Conservation (phyloP, 2,329 filamentous ascomycete species). For the Cryphonectria nitschkei region DNA sequence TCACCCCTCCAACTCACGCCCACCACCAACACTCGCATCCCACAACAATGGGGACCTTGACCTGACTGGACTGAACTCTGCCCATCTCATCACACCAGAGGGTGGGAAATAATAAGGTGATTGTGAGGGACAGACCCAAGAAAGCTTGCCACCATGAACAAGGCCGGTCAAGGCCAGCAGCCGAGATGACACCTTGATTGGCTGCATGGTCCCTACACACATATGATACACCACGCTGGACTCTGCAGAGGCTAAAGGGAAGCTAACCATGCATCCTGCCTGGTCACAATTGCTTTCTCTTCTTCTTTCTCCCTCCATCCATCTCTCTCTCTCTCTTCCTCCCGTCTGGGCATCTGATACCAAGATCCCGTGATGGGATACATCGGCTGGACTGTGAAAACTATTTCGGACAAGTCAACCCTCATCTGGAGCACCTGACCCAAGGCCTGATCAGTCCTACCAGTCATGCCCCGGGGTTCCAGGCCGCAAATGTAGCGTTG, state of each 20-base stretch:
- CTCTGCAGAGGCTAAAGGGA: not conserved
- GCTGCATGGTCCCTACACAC: constrained; percentile 26
- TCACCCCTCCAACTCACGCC: constrained; percentile 2
- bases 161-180: constrained; percentile 22
- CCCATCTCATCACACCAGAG: not conserved
- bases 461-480: not conserved
- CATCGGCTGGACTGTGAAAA: not conserved
- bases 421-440: constrained; percentile 14
- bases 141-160: constrained; percentile 4
- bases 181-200: constrained; percentile 12
- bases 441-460: constrained; percentile 7
- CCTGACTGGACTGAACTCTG: not conserved
- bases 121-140: not conserved
- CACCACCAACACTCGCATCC: constrained; percentile 5
- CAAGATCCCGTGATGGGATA: not conserved
- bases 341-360: constrained; percentile 3
- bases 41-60: not conserved
- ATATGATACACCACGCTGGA: constrained; percentile 21
- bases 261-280: constrained; percentile 11
- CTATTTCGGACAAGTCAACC: not conserved
- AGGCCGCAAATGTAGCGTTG: constrained; percentile 13
- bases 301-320: not conserved
- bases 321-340: not conserved
- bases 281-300: not conserved
- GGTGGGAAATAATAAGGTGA: constrained; percentile 9